Conservation (phyloP, 352 stramenopile species). For the Pythium oligandrum region DNA sequence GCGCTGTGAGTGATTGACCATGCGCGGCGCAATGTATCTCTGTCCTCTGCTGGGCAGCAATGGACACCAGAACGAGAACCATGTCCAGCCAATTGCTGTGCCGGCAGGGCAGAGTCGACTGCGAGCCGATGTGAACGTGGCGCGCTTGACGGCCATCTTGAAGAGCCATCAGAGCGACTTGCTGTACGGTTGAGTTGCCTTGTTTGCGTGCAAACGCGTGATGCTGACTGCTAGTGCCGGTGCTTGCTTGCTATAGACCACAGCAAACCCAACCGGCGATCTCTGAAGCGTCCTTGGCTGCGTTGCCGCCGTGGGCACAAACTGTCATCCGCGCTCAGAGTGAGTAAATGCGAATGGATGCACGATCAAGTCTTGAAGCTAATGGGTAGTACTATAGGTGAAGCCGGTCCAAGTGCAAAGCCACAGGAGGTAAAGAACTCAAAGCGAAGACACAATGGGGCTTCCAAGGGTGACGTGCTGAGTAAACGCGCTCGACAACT, state of each 20-base stretch:
- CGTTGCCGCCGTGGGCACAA: constrained; percentile 51
- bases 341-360: no score
- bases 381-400: no score
- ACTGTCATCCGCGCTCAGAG: constrained; percentile 24
- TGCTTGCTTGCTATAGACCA: constrained; percentile 2
- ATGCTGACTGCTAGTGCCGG: constrained; percentile 1
- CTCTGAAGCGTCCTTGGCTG: neutral
- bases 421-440: no score
- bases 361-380: no score
- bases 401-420: no score
- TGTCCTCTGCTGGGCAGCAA: constrained; percentile 36
- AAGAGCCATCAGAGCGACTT: constrained; percentile 25
- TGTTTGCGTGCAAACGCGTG: neutral
- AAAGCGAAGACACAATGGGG: no score
- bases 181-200: constrained; percentile 23
- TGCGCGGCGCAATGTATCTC: constrained; percentile 52
- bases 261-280: constrained; percentile 3
- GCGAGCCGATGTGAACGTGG: constrained; percentile 14
- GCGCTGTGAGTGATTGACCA: constrained; percentile 5
- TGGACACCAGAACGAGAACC: constrained; percentile 12
- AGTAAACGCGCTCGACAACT: no score
- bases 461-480: no score
- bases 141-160: constrained; percentile 40
- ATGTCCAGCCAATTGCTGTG: no score
- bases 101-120: no score